These are phyloP conservation scores for Diutina pseudorugosa DNA, from an alignment of 1,139 yeast species.

Conservation along the genomic window DNA sequence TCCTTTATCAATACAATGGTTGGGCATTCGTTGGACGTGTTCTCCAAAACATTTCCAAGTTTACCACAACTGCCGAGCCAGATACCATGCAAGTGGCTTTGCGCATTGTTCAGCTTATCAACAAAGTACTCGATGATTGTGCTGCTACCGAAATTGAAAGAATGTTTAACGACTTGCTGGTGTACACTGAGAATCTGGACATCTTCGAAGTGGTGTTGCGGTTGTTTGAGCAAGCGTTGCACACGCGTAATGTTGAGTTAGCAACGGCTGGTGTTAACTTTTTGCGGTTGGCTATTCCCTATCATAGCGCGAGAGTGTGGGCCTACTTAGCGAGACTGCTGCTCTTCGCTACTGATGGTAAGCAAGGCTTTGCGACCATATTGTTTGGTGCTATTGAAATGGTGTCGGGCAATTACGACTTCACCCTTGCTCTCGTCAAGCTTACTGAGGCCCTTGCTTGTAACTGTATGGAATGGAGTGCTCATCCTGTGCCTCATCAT, in stretches of 20 bases:
- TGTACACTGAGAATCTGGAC: conserved; percentile 55
- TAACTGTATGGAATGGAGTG: conserved; percentile 35
- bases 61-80: conserved; percentile 21
- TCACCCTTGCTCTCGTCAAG: conserved; percentile 48
- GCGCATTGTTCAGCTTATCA: conserved; percentile 40
- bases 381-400: conserved; percentile 67
- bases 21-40: conserved; percentile 80
- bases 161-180: conserved; percentile 41
- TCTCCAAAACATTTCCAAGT: conserved; percentile 46
- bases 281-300: conserved; percentile 33
- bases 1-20: conserved; percentile 67
- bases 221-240: conserved; percentile 57
- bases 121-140: conserved; percentile 31
- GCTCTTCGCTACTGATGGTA: conserved; percentile 51
- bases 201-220: conserved; percentile 56
- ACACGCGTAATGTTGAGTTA: conserved; percentile 35
- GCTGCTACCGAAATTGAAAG: conserved; percentile 28
- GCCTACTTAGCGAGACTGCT: conserved; percentile 59
- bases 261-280: conserved; percentile 40
- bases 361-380: conserved; percentile 53
- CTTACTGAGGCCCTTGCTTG: conserved; percentile 42
- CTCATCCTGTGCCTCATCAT: conserved; percentile 19
- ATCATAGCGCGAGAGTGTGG: conserved; percentile 66
- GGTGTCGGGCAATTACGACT: conserved; percentile 52
- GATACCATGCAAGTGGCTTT: conserved; percentile 27